Base-by-base conservation (phyloP, 2,329 filamentous ascomycete genomes). In the Aspergillus nomiae region DNA sequence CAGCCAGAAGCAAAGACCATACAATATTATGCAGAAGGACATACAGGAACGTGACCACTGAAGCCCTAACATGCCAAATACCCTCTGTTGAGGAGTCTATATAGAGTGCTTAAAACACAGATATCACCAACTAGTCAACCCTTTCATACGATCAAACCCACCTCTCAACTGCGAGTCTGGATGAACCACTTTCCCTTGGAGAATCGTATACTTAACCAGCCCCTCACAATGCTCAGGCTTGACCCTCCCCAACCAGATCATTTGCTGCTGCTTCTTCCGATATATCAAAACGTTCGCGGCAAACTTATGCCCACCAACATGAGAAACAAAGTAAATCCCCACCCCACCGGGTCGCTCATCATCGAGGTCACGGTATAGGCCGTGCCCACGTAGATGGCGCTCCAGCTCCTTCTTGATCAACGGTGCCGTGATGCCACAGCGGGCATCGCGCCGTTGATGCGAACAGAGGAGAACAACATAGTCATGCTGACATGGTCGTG, bases 231-330 rank as follows among this genome's bases (percentile, higher is more conserved):
- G 92, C 78, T 94, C 89, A 0, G 93, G 93, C 71, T 82, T 81
- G 16, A 97, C 87, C 57, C 93, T 83, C n/a, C 91, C 93, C 46
- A 97, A 82, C 93, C 93, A 97, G 68, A 97, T 94, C 75, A 77
- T 76, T 63, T 77, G 76, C 63, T 74, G 71, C 64, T 73, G 71
- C 56, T 76, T 78, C 63, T 73, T 85, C n/a, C 93, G 86, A 76
- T 97, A 97, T 0, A 97, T 82, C 81, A 97, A 89, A 67, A 97
- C 87, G 73, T 97, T 97, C 30, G 94, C 94, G 53, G 89, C 89
- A 81, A 94, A 97, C 82, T 96, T 96, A 82, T 97, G 94, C 0
- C 94, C 94, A 36, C 94, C 94, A 6, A 97, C 92, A 74, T 97
- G 94, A 64, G 89, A 94, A 69, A 97, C 92, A 74, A 94, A 96